These are phyloP conservation scores for Lepiota venenata DNA, from an alignment of 768 basidiomycete genomes.

Conservation along the genomic window DNA sequence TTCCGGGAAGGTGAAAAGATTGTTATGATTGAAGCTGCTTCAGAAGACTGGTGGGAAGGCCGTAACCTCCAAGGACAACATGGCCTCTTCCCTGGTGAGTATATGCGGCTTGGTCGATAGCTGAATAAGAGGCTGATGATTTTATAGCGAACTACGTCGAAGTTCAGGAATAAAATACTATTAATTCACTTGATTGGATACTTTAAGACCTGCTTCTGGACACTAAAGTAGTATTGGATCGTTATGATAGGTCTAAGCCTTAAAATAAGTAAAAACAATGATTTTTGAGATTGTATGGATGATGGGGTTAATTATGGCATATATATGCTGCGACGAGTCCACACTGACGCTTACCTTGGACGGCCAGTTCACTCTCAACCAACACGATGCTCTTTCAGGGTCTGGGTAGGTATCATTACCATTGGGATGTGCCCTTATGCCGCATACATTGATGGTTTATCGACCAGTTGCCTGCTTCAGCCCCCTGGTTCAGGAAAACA, in stretches of 20 bases:
- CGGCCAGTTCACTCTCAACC: not conserved
- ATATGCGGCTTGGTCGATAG: not conserved
- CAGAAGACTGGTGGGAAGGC: conserved; percentile 91
- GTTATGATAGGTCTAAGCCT: too few species aligned
- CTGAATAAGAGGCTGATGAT: not conserved
- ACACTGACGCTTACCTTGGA: not conserved
- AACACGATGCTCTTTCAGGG: conserved; percentile 2
- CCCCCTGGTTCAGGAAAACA: conserved; percentile 25
- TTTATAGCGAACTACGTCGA: conserved; percentile 35
- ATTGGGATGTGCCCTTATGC: not conserved
- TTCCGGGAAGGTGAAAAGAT: conserved; percentile 85
- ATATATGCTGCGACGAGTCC: too few species aligned
- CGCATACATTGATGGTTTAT: not conserved
- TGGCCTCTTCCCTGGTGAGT: conserved; percentile 77
- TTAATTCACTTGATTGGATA: not conserved
- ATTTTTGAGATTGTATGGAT: too few species aligned
- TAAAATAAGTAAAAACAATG: too few species aligned
- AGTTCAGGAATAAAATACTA: conserved; percentile 25
- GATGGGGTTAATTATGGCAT: too few species aligned
- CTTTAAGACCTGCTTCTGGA: too few species aligned
- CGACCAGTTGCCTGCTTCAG: conserved; percentile 33
- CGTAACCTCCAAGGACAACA: conserved; percentile 47
- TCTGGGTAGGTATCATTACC: not conserved
- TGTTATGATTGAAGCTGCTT: conserved; percentile 71
- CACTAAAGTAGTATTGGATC: too few species aligned